phyloP scores from a whole-genome alignment of 495 filamentous ascomycete genomes.

The Penicillium riverlandense region DNA sequence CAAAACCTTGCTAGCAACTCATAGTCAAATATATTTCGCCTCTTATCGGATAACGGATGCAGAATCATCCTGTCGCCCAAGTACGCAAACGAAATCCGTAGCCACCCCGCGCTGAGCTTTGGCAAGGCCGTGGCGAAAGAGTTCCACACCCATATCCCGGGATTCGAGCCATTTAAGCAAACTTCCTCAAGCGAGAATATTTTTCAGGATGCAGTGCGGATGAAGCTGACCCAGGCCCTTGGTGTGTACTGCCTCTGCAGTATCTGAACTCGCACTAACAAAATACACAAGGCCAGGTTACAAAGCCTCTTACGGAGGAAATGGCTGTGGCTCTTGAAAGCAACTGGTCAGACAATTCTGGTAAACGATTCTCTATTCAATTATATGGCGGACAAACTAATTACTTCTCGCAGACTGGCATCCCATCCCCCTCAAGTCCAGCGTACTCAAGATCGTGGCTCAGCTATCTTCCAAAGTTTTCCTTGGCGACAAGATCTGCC shows the following conservation, averaged over 20 bases:
- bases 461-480: conserved; percentile 44
- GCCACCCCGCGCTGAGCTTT: conserved; percentile 6
- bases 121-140: not conserved
- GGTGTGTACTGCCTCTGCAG: conserved; percentile 1
- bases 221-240: conserved; percentile 11
- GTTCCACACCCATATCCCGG: conserved; percentile 18
- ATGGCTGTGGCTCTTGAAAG: not conserved
- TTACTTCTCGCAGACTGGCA: conserved; percentile 17
- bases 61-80: conserved; percentile 8
- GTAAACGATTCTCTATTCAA: not conserved
- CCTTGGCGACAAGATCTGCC: conserved; percentile 41
- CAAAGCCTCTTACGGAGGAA: conserved; percentile 11
- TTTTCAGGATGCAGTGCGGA: conserved; percentile 9
- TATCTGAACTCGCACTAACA: too few relatives aligned
- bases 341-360: conserved; percentile 7
- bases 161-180: conserved; percentile 31
- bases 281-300: conserved; percentile 1
- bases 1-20: not conserved
- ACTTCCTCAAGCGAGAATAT: not conserved
- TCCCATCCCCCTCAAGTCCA: conserved; percentile 14
- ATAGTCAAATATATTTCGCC: conserved; percentile 1
- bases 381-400: not conserved
- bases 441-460: conserved; percentile 30
- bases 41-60: conserved; percentile 9
- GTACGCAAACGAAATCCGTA: conserved; percentile 16